Base-by-base conservation (phyloP, 768 basidiomycete genomes). In the Suillus occidentalis region DNA sequence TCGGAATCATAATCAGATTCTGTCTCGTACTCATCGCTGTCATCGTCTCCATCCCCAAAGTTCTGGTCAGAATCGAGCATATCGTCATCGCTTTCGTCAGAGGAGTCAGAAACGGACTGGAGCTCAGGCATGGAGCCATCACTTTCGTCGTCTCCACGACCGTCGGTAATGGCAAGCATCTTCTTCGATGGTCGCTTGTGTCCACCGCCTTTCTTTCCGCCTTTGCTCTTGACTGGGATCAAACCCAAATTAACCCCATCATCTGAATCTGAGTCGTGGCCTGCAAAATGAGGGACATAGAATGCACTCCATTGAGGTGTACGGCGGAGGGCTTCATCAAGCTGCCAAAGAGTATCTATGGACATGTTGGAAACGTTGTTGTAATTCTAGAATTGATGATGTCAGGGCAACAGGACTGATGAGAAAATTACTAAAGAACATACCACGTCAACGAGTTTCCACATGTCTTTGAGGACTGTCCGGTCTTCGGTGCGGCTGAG, bases 71-170 rank as follows among this genome's bases (percentile, higher is more conserved):
- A 67, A 28, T 63, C 64, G 18, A 58, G 59, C 14, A 61, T 31
- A 10, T 84, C 82, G 4, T 77, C 79, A 13, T 83, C 78, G 8
- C 70, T 67, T 13, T 75, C 75, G 9, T 83, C 85, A 3, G 84
- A 83, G 3, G 84, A 84, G 61, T 88, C 86, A 8, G 90, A 90
- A 14, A 89, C 85, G 31, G 85, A 85, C 69, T 88, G 84, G 39
- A 93, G 80, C 0, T 72, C 81, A 3, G 92, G 92, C 88, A 92
- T 89, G 9, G 87, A 88, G 61, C 70, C 76, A 61, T 84, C 75
- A 63, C 78, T 80, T 43, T 81, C 81, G 9, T 77, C 80, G 10
- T 77, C 81, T 16, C 6, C 65, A 28, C 14, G 67, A 3, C 81
- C 85, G 52, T 81, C 76, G n/a, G 82, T 84, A 65, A 87, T 84